These are phyloP conservation scores for Yamadazyma phyllophila DNA, from an alignment of 805 yeast species.

Conservation along the genomic window DNA sequence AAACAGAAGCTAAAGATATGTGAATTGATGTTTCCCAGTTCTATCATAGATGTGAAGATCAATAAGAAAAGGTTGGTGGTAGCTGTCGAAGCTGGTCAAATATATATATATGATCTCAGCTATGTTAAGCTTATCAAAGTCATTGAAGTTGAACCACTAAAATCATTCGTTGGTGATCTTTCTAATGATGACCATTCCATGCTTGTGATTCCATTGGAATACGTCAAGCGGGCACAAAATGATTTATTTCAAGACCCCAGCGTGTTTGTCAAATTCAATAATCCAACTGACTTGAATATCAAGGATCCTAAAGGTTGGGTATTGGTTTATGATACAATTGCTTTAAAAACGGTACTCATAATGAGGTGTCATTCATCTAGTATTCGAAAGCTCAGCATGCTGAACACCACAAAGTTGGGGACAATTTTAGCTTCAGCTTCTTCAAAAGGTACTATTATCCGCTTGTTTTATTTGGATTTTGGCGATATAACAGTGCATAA, in stretches of 20 bases:
- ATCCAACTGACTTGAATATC: conserved; percentile 21
- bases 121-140: conserved; percentile 73
- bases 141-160: conserved; percentile 24
- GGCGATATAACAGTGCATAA: conserved; percentile 21
- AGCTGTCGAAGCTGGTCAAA: conserved; percentile 68
- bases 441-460: conserved; percentile 40
- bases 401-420: conserved; percentile 14
- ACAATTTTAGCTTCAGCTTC: conserved; percentile 40
- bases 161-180: conserved; percentile 33
- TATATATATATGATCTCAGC: conserved; percentile 84
- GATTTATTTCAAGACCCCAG: conserved; percentile 24
- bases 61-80: conserved; percentile 82
- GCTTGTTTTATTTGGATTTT: conserved; percentile 28
- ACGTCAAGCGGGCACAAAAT: conserved; percentile 10
- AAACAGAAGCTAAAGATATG: conserved; percentile 59
- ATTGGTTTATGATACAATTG: conserved; percentile 38
- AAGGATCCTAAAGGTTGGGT: conserved; percentile 35
- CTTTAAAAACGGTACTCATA: conserved; percentile 28
- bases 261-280: conserved; percentile 18
- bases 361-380: conserved; percentile 41
- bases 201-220: conserved; percentile 33
- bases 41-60: conserved; percentile 67
- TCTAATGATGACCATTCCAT: conserved; percentile 35
- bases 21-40: conserved; percentile 81
- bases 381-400: conserved; percentile 29